Evolutionary conservation across 257 asterid species (phyloP).

Genomic region (Scutellaria barbata): DNA sequence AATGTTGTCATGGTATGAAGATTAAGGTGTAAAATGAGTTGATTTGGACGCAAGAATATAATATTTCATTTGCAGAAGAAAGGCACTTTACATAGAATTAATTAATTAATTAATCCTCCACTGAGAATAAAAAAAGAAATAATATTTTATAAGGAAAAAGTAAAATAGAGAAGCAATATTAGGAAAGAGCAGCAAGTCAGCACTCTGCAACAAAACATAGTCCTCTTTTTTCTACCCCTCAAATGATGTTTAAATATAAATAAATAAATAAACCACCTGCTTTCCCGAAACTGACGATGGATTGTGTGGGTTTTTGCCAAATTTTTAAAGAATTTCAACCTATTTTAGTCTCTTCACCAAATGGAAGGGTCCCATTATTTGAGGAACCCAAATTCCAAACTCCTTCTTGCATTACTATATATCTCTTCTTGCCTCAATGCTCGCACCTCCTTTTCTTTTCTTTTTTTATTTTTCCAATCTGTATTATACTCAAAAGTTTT

Average conservation of each 20-base stretch:
- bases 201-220: conserved; percentile 20
- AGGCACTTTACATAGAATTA: conserved; percentile 27
- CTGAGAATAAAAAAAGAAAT: background rate
- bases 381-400: conserved; percentile 45
- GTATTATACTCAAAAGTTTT: conserved; percentile 14
- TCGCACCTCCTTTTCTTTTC: conserved; percentile 42
- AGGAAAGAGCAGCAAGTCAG: conserved; percentile 30
- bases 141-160: too few species aligned
- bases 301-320: conserved; percentile 30
- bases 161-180: too few species aligned
- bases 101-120: background rate
- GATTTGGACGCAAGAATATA: conserved; percentile 8
- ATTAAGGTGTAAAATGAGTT: background rate
- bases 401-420: conserved; percentile 40
- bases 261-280: conserved; percentile 30
- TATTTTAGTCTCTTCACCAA: conserved; percentile 42
- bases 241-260: background rate
- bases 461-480: background rate
- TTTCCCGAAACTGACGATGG: conserved; percentile 55
- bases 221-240: conserved; percentile 2
- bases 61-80: conserved; percentile 13
- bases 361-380: conserved; percentile 48
- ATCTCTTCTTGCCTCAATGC: conserved; percentile 49
- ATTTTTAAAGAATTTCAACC: background rate
- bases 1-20: too few species aligned